Base-by-base conservation (phyloP, 805 yeast species). In the Millerozyma miso region DNA sequence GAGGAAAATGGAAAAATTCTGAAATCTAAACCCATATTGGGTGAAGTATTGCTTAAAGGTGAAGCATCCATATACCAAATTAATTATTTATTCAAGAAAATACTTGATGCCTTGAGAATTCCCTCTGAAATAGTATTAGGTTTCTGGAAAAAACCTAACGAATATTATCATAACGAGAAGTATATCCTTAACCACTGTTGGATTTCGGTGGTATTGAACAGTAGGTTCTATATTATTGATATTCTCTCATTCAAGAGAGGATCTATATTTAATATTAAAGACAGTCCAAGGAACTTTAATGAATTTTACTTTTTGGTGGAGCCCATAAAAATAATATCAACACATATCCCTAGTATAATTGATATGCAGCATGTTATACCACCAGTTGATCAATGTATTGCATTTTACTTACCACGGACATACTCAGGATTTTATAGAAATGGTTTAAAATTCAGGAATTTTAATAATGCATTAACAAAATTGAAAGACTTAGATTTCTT, bases 341-440 rank as follows among this genome's bases (percentile, higher is more conserved):
- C 97, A 0, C 99, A 93, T 61, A 80, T 88, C 37, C 98, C 99
- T 12, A 73, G 80, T 14, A 80, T 80, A 44, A 79, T 79, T 35
- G 83, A 79, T 46, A 83, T 86, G 49, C 99, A 93, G 62, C 96
- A 87, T 63, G 78, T 91, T 16, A 74, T 79, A 23, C 98, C 97
- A 3, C 87, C 95, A 2, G 67, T 91, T 47, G 90, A 87, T 47
- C 84, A 85, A 31, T 74, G 80, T 49, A 79, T 84, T 17, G 90
- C 93, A 13, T 73, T 88, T 45, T 79, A 88, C 37, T 68, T 91
- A 38, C 99, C 99, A 0, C 76, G 95, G 23, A 79, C 84, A n/a
- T 86, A 88, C 55, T 90, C 96, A 0, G 84, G 88, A 0, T 88
- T 84, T 54, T 79, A 84, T 60, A 70, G 67, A 33, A 77, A 80